Percentiles rank a stretch among this genome's conserved stretches.
Conservation (phyloP, 305 asterid species). For the Plantago lanceolata region DNA sequence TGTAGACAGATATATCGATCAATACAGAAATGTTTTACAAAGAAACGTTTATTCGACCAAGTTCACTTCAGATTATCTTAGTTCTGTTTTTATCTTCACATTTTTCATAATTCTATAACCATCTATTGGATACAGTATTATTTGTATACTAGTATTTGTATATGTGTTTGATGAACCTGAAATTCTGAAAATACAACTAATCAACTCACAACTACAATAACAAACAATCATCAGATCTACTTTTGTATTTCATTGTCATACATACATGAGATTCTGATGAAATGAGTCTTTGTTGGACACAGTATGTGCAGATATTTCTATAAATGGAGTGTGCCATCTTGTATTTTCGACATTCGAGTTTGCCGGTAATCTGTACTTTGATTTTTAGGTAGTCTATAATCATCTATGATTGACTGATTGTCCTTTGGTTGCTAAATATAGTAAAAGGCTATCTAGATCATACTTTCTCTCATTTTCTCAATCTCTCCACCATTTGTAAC, state of each 20-base stretch:
- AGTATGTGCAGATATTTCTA: neutral
- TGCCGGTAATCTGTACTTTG: neutral
- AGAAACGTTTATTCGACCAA: neutral
- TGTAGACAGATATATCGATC: neutral
- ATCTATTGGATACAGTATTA: neutral
- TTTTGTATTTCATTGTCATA: neutral
- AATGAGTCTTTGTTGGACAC: neutral
- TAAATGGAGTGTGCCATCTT: neutral
- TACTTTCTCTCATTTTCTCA: conserved; percentile 10
- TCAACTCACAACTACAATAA: too few relatives aligned
- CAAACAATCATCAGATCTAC: neutral
- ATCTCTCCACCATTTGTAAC: neutral
- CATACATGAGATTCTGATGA: neutral
- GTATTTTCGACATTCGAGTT: neutral
- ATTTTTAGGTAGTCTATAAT: neutral
- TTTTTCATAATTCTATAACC: too few relatives aligned
- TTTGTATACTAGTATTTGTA: too few relatives aligned
- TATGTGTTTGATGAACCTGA: neutral
- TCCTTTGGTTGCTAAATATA: neutral
- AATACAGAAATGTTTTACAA: conserved; percentile 5
- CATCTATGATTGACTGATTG: neutral
- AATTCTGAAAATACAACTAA: too few relatives aligned
- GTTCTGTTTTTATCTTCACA: neutral
- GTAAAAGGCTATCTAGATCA: neutral
- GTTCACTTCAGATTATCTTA: neutral